Evolutionary conservation across 192 early-diverging fungal species (phyloP), one percentile per base, ranked within the genome.

Genomic region (Backusella liffmaniae): DNA sequence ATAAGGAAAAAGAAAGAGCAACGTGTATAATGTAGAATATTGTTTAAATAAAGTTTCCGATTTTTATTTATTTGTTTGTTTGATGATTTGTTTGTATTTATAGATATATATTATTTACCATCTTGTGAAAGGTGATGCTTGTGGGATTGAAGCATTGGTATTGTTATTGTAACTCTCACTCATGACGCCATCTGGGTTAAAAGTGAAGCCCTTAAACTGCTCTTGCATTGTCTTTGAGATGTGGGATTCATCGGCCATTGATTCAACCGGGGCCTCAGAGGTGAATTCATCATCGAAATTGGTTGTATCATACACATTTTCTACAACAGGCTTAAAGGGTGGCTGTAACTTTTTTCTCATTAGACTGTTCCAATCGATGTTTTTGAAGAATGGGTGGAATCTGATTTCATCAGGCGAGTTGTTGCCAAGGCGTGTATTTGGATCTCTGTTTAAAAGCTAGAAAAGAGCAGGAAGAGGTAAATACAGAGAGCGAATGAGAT

Each of bases 221-320:
- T 92, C 84, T 82, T 98, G 97, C 67, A 97, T 89, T 13, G 92
- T 93, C 80, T 95, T 92, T 15, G 94, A 94, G 56, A 98, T 86
- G 72, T 92, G 92, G 4, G 90, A 88, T 69, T 89, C 89, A 18
- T 96, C 89, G 2, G 91, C 89, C 44, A 95, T 86, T 32, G 95
- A 97, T 82, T 98, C 97, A 76, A 90, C 85, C 5, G 97, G 94
- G 8, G 88, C 85, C 76, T 98, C 96, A 16, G 93, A 91, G 1
- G 97, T 98, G 80, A 98, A 98, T 84, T 97, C 96, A 69, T 95
- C 92, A 78, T 98, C 97, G 90, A 98, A 98, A 83, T 98, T 98
- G 82, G 95, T 96, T 7, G 96, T 98, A 80, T 98, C 97, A 44
- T 90, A 91, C 5, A 95, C 95, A 39, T 92, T 93, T 10, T 86